Conservation (phyloP, 345 rosid genomes). For the Eucalyptus victrix region DNA sequence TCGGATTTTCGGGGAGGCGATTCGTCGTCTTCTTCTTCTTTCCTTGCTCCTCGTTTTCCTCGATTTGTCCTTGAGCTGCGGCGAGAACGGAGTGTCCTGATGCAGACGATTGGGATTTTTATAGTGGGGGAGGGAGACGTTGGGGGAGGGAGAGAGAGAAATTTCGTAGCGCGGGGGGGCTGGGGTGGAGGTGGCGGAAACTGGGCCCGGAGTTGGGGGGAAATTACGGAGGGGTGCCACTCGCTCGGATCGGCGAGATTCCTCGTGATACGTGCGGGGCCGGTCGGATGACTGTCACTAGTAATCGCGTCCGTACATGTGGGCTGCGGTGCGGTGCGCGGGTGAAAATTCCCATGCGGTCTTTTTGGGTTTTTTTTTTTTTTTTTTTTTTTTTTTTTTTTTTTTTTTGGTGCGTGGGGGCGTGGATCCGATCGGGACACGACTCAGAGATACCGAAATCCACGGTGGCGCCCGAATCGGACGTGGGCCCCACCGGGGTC, state of each 20-base stretch:
- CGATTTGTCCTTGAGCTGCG: background rate
- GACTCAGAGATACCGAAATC: background rate
- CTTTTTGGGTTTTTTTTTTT: background rate
- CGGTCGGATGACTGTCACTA: background rate
- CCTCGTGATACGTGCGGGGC: background rate
- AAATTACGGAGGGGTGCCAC: background rate
- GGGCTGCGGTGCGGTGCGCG: background rate
- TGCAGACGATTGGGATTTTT: background rate
- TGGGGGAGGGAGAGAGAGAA: background rate
- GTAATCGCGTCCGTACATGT: background rate
- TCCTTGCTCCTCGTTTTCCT: background rate
- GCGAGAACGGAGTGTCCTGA: background rate
- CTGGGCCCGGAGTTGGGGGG: background rate
- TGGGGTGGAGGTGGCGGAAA: background rate
- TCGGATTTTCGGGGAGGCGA: background rate
- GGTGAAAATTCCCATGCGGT: background rate
- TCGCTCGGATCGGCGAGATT: background rate
- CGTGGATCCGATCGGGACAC: background rate
- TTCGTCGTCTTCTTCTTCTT: background rate
- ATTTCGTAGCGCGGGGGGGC: background rate
- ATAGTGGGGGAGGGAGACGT: background rate
- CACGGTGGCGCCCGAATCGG: slow-evolving; percentile 1
- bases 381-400: too few species aligned
- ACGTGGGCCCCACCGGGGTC: background rate
- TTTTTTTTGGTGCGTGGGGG: background rate